Evolutionary conservation across 176 grass and related monocot species (phyloP).

Genomic region (Ananas comosus): DNA sequence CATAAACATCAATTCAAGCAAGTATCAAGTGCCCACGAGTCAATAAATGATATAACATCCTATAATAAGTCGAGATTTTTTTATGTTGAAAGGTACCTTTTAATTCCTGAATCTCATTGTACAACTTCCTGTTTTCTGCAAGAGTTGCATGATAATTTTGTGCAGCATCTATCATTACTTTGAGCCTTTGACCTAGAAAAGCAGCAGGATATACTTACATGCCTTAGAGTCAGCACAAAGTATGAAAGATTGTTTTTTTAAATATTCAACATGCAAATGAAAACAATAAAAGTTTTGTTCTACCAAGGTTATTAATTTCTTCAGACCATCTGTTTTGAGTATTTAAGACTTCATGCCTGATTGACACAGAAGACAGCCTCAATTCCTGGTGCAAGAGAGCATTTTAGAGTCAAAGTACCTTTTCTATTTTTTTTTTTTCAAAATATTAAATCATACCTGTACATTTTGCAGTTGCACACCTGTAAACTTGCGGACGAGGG

Average conservation of each 20-base stretch:
- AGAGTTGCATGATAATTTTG: slow-evolving; percentile 64
- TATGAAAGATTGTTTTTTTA: no score
- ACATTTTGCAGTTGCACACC: slow-evolving; percentile 34
- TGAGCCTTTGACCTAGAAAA: slow-evolving; percentile 26
- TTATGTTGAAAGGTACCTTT: slow-evolving; percentile 47
- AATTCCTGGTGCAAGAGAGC: slow-evolving; percentile 47
- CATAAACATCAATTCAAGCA: neutral
- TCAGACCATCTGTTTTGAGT: slow-evolving; percentile 51
- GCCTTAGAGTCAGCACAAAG: no score
- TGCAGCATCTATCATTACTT: slow-evolving; percentile 42
- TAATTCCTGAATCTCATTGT: slow-evolving; percentile 88
- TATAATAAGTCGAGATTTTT: neutral
- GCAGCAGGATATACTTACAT: neutral
- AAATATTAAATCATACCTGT: slow-evolving; percentile 34
- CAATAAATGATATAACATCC: neutral
- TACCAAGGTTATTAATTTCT: slow-evolving; percentile 52
- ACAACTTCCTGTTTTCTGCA: slow-evolving; percentile 72
- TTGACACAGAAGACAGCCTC: slow-evolving; percentile 57
- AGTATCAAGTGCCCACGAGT: neutral
- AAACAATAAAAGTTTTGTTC: slow-evolving; percentile 5
- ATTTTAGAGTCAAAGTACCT: slow-evolving; percentile 24
- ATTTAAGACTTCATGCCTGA: slow-evolving; percentile 48
- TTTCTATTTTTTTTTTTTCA: neutral
- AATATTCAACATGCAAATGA: slow-evolving; percentile 10
- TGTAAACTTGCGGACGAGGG: slow-evolving; percentile 23